Evolutionary conservation across 768 basidiomycete genomes (phyloP).

Genomic region (Leucosporidium creatinivorum): DNA sequence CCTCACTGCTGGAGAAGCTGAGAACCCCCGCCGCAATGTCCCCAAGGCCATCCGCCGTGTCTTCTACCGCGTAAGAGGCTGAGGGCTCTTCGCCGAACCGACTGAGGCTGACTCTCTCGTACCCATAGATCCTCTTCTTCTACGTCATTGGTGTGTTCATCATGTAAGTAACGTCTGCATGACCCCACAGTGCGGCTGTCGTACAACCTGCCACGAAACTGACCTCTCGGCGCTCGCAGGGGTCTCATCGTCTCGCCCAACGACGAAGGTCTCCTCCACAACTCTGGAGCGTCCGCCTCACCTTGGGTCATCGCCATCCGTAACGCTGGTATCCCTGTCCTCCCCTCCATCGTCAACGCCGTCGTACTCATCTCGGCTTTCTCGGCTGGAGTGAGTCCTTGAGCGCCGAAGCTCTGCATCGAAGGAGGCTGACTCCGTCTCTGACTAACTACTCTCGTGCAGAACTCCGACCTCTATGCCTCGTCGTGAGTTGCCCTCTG

Average conservation of each 20-base stretch:
- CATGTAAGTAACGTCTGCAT: conserved; percentile 44
- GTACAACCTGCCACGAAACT: too few relatives aligned
- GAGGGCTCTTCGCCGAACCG: neutral
- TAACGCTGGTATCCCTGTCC: conserved; percentile 68
- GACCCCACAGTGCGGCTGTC: too few relatives aligned
- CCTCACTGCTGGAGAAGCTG: conserved; percentile 46
- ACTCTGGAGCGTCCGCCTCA: neutral
- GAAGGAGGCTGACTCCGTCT: neutral
- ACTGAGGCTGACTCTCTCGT: neutral
- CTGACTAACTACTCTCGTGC: neutral
- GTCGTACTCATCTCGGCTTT: conserved; percentile 75
- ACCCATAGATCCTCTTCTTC: neutral
- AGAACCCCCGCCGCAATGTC: conserved; percentile 51
- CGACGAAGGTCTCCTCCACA: conserved; percentile 38
- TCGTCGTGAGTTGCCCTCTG: conserved; percentile 42
- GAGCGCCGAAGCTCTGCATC: too few relatives aligned
- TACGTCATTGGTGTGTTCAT: conserved; percentile 53
- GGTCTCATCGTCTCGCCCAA: conserved; percentile 74
- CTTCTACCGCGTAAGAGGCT: conserved; percentile 49
- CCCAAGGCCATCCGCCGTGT: conserved; percentile 63
- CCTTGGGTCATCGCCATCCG: conserved; percentile 74
- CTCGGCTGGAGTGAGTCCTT: conserved; percentile 58
- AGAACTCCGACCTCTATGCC: conserved; percentile 67
- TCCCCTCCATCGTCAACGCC: conserved; percentile 61
- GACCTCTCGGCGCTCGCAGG: too few relatives aligned